Percentiles rank a stretch among this genome's conserved stretches.
These are phyloP conservation scores for Datisca glomerata DNA, from an alignment of 306 rosid species.

Conservation along the genomic window DNA sequence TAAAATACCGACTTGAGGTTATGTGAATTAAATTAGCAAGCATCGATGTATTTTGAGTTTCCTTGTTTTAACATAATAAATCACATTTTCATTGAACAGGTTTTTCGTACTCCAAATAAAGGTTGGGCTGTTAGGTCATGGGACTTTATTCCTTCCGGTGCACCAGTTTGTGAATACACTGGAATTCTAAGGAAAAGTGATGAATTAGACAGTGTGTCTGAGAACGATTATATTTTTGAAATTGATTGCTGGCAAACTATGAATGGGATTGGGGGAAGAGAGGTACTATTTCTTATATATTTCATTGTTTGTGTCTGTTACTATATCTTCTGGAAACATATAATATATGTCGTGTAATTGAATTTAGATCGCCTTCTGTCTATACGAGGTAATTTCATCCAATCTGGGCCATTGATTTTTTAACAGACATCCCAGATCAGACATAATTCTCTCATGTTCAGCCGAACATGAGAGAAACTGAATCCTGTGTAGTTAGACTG, in stretches of 20 bases:
- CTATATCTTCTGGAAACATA: no score
- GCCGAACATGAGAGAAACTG: no score
- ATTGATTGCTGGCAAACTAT: constrained; percentile 91
- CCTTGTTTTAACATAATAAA: background rate
- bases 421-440: no score
- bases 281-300: no score
- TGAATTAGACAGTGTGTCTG: constrained; percentile 52
- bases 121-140: constrained; percentile 99
- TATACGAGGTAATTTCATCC: no score
- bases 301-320: no score
- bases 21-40: constrained; percentile 2
- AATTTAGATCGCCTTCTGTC: no score
- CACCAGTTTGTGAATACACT: constrained; percentile 87
- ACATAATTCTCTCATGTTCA: no score
- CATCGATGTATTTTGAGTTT: constrained; percentile 3
- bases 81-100: constrained; percentile 27
- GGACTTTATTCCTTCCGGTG: constrained; percentile 97
- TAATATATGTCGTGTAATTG: no score
- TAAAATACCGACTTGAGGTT: constrained; percentile 80
- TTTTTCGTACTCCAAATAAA: constrained; percentile 80
- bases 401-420: no score
- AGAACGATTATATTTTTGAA: constrained; percentile 81
- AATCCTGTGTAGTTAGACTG: no score
- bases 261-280: constrained; percentile 82
- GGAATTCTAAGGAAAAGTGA: constrained; percentile 72